phyloP scores from a whole-genome alignment of 495 filamentous ascomycete species.

The Sabuloglossum arenarium region DNA sequence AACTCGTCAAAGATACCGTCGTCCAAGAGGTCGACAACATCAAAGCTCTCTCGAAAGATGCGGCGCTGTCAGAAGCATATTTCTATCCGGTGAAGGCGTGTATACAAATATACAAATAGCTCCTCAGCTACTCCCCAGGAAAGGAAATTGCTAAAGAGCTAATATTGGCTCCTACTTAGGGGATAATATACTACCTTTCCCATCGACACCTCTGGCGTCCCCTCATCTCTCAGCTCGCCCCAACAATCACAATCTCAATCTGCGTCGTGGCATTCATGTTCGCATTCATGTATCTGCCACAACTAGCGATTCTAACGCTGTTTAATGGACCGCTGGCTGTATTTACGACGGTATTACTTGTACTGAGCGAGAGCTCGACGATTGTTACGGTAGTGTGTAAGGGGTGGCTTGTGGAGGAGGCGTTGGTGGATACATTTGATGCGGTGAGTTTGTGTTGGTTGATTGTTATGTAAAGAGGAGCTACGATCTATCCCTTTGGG shows the following conservation, averaged over 20 bases:
- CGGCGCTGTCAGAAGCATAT: constrained; percentile 55
- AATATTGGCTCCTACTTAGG: too few relatives aligned
- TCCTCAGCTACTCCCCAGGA: too few relatives aligned
- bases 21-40: constrained; percentile 35
- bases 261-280: constrained; percentile 42
- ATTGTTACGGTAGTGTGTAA: constrained; percentile 54
- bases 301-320: constrained; percentile 58
- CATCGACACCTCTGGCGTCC: constrained; percentile 45
- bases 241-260: constrained; percentile 21
- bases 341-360: constrained; percentile 52
- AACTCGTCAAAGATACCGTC: constrained; percentile 19
- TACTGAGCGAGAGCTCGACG: constrained; percentile 63
- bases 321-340: constrained; percentile 74
- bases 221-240: constrained; percentile 42
- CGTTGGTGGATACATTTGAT: constrained; percentile 81
- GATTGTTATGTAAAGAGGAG: too few relatives aligned
- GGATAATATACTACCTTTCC: constrained; percentile 56
- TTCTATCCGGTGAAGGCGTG: constrained; percentile 65
- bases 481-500: too few relatives aligned
- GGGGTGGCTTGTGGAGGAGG: constrained; percentile 57
- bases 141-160: too few relatives aligned
- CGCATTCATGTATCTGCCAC: constrained; percentile 74
- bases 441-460: constrained; percentile 46
- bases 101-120: too few relatives aligned
- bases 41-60: constrained; percentile 32